Base-by-base conservation (phyloP, 2,329 filamentous ascomycete genomes). In the Colletotrichum theobromicola region DNA sequence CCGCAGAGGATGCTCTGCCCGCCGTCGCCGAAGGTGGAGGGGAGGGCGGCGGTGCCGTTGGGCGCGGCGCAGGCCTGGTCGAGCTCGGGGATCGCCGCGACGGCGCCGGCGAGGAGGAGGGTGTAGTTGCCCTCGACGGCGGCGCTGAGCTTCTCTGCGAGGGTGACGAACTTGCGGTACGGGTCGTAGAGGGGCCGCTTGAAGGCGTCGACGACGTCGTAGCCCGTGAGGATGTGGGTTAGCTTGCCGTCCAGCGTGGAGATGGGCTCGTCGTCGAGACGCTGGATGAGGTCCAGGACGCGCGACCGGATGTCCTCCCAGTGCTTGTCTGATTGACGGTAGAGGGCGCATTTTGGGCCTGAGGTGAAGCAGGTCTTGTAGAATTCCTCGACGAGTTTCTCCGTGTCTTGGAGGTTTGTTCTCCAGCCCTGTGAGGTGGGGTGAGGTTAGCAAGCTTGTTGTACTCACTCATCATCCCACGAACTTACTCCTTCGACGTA, bases 351-450 rank as follows among this genome's bases (percentile, higher is more conserved):
- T 0, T 67, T 57, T 2, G 73, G 30, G 0, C 81, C 79, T 18
- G 77, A 81, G 1, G 77, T 70, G 76, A 82, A 85, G 77, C 86
- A 87, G 7, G 81, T 79, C 12, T 79, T 73, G 75, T 82, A 85
- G 72, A 87, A 82, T 42, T 77, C 70, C 16, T 80, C 78, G 32
- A 83, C 75, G 16, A 83, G 77, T 8, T 81, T 74, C 21, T 87
- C 82, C 0, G 84, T 81, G 67, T 88, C 85, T 50, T 79, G 76
- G 1, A 84, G 80, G 77, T 84, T 85, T 42, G 76, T 80, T 2
- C 79, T 68, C 84, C 84, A 87, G 13, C 71, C 63, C 81, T 83
- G 32, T n/a, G 15, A 18, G 4, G 37, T n/a, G 15, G 16, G 4
- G 37, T 53, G 28, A 57, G 50, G 72, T 75, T 67, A 77, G 35